A percentile compares a stretch with the other conserved stretches of the same genome.
phyloP scores from a whole-genome alignment of 306 rosid genomes.

The Dalbergia oliveri region DNA sequence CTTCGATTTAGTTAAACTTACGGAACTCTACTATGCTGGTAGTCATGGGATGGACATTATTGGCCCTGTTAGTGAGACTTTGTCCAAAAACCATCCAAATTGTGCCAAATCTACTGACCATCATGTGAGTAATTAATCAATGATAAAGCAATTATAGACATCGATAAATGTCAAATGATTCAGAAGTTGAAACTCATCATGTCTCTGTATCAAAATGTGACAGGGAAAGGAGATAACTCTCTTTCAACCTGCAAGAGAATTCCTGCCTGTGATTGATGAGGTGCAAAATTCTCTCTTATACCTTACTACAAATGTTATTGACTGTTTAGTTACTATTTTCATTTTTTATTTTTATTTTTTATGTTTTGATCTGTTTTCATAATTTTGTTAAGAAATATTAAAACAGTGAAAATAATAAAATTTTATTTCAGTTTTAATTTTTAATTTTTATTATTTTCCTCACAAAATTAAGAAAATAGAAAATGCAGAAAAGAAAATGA shows the following conservation, averaged over 20 bases:
- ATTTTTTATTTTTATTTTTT: background rate
- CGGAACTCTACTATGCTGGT: slow-evolving; percentile 94
- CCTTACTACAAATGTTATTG: too few species aligned
- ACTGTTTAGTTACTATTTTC: too few species aligned
- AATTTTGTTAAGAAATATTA: too few species aligned
- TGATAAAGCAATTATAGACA: too few species aligned
- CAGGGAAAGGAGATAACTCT: slow-evolving; percentile 82
- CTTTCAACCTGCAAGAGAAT: slow-evolving; percentile 91
- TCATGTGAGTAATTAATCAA: slow-evolving; percentile 50
- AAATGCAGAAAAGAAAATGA: too few species aligned
- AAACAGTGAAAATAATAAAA: too few species aligned
- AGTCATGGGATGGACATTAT: slow-evolving; percentile 98
- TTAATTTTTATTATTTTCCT: too few species aligned
- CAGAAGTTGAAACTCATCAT: background rate
- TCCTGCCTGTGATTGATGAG: slow-evolving; percentile 87
- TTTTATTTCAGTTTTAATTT: too few species aligned
- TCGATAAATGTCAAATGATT: background rate
- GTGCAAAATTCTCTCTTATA: slow-evolving; percentile 44
- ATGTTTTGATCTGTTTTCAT: too few species aligned
- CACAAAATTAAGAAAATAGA: too few species aligned
- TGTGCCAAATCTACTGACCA: slow-evolving; percentile 63
- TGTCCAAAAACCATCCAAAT: slow-evolving; percentile 58
- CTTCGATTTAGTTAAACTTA: slow-evolving; percentile 81
- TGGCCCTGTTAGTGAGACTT: slow-evolving; percentile 62
- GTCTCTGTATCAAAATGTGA: slow-evolving; percentile 33